Conservation (phyloP, 805 yeast genomes). For the Schizosaccharomyces osmophilus region DNA sequence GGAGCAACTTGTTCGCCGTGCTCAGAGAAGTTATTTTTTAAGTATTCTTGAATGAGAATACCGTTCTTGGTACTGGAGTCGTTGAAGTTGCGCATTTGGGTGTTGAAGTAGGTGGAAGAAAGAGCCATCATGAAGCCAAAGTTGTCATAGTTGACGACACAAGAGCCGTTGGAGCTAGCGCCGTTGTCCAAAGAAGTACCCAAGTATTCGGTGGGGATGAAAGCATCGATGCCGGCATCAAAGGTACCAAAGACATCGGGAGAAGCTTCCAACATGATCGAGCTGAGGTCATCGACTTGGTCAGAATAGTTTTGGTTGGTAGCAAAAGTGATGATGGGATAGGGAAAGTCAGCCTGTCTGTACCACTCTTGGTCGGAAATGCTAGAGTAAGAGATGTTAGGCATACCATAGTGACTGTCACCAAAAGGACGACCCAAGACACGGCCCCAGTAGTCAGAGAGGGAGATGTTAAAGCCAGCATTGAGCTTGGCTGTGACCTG, state of each 20-base stretch:
- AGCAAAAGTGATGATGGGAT: conserved; percentile 38
- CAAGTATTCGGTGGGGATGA: conserved; percentile 40
- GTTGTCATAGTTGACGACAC: conserved; percentile 49
- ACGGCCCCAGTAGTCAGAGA: conserved; percentile 65
- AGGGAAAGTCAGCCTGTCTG: conserved; percentile 40
- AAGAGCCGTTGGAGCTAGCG: conserved; percentile 20
- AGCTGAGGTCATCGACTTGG: conserved; percentile 30
- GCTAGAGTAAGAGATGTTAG: conserved; percentile 32
- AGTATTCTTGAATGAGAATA: conserved; percentile 1
- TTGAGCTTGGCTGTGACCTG: conserved; percentile 25
- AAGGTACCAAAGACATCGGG: conserved; percentile 68
- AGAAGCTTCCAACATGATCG: conserved; percentile 28
- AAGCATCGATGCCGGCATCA: conserved; percentile 50
- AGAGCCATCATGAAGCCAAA: conserved; percentile 49
- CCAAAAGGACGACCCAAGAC: conserved; percentile 51
- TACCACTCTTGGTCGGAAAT: conserved; percentile 38
- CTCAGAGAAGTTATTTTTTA: conserved; percentile 10
- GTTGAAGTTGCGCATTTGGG: conserved; percentile 3
- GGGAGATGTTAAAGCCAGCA: conserved; percentile 42
- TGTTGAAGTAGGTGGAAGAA: conserved; percentile 22
- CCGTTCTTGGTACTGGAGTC: conserved; percentile 1
- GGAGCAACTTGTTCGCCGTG: conserved; percentile 32
- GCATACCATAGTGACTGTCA: conserved; percentile 34
- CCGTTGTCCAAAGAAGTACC: conserved; percentile 48
- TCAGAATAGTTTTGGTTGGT: conserved; percentile 23